Evolutionary conservation across 2,329 filamentous ascomycete genomes (phyloP).

Genomic region (Exophiala bonariae): DNA sequence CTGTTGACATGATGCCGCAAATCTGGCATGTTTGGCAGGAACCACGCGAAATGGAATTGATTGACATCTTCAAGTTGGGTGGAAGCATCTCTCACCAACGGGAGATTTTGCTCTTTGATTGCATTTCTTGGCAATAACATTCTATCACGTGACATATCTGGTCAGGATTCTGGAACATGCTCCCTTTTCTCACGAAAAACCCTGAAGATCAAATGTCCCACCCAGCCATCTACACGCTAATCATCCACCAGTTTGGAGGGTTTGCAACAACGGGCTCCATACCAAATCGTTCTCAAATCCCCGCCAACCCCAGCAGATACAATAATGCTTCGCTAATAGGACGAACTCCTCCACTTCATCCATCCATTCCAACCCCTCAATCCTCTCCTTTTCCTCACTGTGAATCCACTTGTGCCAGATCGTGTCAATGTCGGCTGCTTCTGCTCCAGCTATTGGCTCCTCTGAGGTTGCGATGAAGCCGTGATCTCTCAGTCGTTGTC

Average conservation of each 20-base stretch:
- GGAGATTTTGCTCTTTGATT: no score
- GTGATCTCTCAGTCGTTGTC: conserved; percentile 62
- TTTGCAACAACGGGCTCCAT: conserved; percentile 37
- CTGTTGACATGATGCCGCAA: no score
- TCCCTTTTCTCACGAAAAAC: no score
- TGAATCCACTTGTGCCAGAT: conserved; percentile 77
- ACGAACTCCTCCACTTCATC: conserved; percentile 97
- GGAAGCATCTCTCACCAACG: no score
- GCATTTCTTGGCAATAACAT: no score
- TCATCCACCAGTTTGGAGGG: conserved; percentile 24
- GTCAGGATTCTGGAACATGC: no score
- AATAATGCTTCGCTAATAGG: conserved; percentile 83
- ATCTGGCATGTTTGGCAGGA: no score
- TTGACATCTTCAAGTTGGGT: no score
- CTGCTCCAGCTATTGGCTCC: conserved; percentile 41
- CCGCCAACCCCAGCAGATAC: conserved; percentile 84
- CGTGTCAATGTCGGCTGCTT: conserved; percentile 62
- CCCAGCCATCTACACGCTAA: no score
- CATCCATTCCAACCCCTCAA: conserved; percentile 78
- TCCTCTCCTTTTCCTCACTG: conserved; percentile 70
- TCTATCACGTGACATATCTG: no score
- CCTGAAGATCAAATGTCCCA: no score
- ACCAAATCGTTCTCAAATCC: conserved; percentile 38
- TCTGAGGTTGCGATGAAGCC: conserved; percentile 56
- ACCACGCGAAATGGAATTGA: no score